Evolutionary conservation across 2,329 filamentous ascomycete species (phyloP), one percentile per base, ranked within the genome.

Genomic region (Boeremia lycopersici): DNA sequence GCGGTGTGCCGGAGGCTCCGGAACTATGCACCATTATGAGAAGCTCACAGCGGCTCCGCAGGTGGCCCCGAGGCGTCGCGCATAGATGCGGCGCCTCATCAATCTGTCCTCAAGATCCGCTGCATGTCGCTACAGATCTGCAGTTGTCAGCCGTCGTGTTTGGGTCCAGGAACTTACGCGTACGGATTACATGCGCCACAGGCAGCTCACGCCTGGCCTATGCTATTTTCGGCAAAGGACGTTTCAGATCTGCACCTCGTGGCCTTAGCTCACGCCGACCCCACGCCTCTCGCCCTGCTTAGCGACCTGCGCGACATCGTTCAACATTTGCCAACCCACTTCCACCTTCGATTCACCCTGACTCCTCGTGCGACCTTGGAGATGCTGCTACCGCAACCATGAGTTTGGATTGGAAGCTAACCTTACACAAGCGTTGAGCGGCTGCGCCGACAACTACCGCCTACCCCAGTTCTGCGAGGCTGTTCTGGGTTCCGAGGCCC

Each of bases 341-440:
- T 46, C 52, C 52, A 55, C 47, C 45, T 46, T 55, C 36, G 52
- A 35, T 45, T 45, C 31, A 36, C 35, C 25, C 46, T 42, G 42
- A 38, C 46, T 36, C 17, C 30, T 47, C 46, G 46, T 55, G 52
- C 42, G 35, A 55, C 52, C 47, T 13, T 50, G 41, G 26, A 49
- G 29, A 46, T 55, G 52, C 46, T 50, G 36, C 46, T 46, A 42
- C 52, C 46, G 52, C 42, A 36, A 50, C 36, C 41, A 55, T 55
- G 52, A 55, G 33, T 46, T 12, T 26, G 41, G 46, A 38, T 30
- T 50, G 35, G 41, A 47, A 50, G 42, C 46, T 31, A 17, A 50
- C 17, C 11, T 42, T 29, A 42, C 46, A 55, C 52, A 50, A 55
- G 52, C 52, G 52, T 36, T 55, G 52, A 55, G 52, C 52, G 46